Evolutionary conservation across 495 filamentous ascomycete species (phyloP).

Genomic region (Tuber calosporum): DNA sequence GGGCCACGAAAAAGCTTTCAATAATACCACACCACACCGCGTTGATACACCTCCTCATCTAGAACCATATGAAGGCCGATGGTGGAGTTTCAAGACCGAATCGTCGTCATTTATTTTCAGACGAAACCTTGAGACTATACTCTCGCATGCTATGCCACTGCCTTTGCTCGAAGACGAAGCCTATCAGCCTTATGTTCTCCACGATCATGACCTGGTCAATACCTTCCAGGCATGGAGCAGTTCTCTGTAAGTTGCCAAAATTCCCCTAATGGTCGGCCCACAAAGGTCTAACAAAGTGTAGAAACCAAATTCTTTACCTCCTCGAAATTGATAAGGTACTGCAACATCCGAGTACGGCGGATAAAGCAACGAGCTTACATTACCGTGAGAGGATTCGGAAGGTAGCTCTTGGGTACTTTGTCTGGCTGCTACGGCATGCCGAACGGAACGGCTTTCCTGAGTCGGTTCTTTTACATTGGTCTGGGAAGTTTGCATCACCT

Average conservation of each 20-base stretch:
- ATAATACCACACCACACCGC: background rate
- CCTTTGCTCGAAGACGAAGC: background rate
- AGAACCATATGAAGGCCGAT: background rate
- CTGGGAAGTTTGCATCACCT: background rate
- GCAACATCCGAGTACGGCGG: background rate
- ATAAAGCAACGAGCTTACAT: background rate
- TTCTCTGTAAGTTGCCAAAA: background rate
- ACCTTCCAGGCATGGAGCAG: background rate
- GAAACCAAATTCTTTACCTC: background rate
- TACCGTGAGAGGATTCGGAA: background rate
- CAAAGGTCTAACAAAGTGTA: background rate
- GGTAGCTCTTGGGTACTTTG: background rate
- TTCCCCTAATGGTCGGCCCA: background rate
- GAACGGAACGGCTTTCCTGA: background rate
- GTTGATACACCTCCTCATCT: background rate
- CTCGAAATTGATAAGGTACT: conserved; percentile 1
- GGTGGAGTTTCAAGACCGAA: background rate
- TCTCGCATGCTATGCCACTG: background rate
- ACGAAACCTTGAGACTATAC: background rate
- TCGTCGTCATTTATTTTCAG: conserved; percentile 1
- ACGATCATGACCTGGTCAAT: background rate
- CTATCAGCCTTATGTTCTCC: background rate
- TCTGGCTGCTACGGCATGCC: background rate
- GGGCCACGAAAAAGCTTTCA: background rate
- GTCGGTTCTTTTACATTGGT: background rate